Conservation (phyloP, 1,139 yeast genomes). For the Protomyces macrosporus region DNA sequence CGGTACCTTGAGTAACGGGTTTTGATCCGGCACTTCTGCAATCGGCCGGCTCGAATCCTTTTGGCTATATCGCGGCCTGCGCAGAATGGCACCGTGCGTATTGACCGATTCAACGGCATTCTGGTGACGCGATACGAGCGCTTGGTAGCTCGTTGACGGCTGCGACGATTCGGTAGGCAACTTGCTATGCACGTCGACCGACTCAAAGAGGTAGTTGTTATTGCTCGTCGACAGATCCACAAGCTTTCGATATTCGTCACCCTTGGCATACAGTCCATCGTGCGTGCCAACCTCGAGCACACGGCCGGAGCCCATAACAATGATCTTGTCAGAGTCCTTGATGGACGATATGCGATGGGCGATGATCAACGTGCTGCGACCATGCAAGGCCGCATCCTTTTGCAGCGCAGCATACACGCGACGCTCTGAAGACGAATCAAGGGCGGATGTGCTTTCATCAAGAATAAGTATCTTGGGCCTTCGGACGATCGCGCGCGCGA, state of each 20-base stretch:
- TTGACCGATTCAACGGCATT: not conserved
- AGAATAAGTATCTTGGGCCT: slow-evolving; percentile 56
- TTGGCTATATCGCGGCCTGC: not conserved
- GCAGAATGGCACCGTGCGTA: not conserved
- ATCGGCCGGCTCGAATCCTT: not conserved
- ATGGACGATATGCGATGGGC: slow-evolving; percentile 76
- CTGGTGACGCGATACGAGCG: not conserved
- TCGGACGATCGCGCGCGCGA: slow-evolving; percentile 66
- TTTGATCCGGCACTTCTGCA: not conserved
- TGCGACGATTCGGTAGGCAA: not conserved
- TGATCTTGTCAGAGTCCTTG: slow-evolving; percentile 46
- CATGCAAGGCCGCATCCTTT: slow-evolving; percentile 52
- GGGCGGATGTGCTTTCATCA: slow-evolving; percentile 77
- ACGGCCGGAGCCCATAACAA: slow-evolving; percentile 44
- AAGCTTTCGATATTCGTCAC: slow-evolving; percentile 39
- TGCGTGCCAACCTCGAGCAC: slow-evolving; percentile 46
- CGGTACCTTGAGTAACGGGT: slow-evolving; percentile 1
- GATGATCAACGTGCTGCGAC: slow-evolving; percentile 67
- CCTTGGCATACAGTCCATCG: slow-evolving; percentile 37
- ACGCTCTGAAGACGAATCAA: slow-evolving; percentile 69
- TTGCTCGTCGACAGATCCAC: slow-evolving; percentile 37
- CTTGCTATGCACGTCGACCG: not conserved
- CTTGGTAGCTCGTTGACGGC: not conserved
- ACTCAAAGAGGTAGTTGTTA: not conserved
- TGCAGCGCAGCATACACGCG: slow-evolving; percentile 56